Conservation (phyloP, 805 yeast genomes). For the Cyberlindnera mississippiensis region DNA sequence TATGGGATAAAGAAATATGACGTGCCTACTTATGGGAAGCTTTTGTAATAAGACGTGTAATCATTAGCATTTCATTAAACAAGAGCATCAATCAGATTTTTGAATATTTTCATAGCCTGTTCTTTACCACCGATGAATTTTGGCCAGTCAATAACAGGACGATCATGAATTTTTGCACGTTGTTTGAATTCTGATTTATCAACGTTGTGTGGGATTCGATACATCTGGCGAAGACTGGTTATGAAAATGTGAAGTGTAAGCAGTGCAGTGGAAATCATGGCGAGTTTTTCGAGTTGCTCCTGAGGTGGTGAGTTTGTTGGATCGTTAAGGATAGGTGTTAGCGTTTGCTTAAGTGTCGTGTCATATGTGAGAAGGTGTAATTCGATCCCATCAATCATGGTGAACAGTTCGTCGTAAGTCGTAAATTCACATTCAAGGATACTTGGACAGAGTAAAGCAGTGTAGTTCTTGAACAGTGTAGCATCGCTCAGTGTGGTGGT, state of each 20-base stretch:
- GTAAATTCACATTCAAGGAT: conserved; percentile 39
- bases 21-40: too few relatives aligned
- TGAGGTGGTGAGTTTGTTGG: background rate
- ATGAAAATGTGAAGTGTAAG: conserved; percentile 5
- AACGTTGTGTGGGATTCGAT: conserved; percentile 4
- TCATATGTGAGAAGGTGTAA: conserved; percentile 9
- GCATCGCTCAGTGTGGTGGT: conserved; percentile 21
- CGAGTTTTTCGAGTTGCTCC: background rate
- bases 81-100: too few relatives aligned
- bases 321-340: background rate
- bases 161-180: background rate
- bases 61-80: too few relatives aligned
- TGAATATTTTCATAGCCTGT: too few relatives aligned
- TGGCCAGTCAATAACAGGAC: background rate
- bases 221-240: background rate
- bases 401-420: conserved; percentile 49
- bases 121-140: too few relatives aligned
- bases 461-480: conserved; percentile 24
- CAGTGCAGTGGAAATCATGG: background rate
- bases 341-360: conserved; percentile 2
- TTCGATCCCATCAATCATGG: conserved; percentile 42
- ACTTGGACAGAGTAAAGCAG: conserved; percentile 32
- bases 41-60: too few relatives aligned
- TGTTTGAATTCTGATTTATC: background rate
- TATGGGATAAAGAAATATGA: too few relatives aligned